A percentile compares a stretch with the other conserved stretches of the same genome.
Conservation (phyloP, 768 basidiomycete species). For the Boletus subcaerulescens region DNA sequence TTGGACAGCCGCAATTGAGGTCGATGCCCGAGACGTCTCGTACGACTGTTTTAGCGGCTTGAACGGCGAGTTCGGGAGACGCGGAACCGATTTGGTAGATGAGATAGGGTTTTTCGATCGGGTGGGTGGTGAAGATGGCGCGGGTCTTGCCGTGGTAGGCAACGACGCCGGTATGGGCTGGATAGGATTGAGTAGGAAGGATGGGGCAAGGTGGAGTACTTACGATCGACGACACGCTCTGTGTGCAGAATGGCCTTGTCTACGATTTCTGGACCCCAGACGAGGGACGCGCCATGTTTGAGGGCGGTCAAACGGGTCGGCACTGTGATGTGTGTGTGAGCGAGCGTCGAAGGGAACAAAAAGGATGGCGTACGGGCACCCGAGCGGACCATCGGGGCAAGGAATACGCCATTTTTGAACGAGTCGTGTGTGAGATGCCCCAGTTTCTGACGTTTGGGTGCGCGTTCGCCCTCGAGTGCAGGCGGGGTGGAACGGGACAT, state of each 20-base stretch:
- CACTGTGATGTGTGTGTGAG: slow-evolving; percentile 44
- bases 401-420: slow-evolving; percentile 85
- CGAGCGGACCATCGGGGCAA: slow-evolving; percentile 99
- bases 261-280: slow-evolving; percentile 96
- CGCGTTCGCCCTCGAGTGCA: slow-evolving; percentile 15
- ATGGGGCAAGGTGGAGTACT: slow-evolving; percentile 27
- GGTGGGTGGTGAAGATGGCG: slow-evolving; percentile 90
- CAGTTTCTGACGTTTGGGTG: slow-evolving; percentile 51
- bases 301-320: slow-evolving; percentile 83
- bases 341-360: neutral
- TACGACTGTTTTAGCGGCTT: slow-evolving; percentile 84
- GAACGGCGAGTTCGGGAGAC: slow-evolving; percentile 84
- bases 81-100: slow-evolving; percentile 96
- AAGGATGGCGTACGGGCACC: slow-evolving; percentile 65
- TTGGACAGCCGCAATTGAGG: slow-evolving; percentile 97
- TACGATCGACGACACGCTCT: slow-evolving; percentile 82
- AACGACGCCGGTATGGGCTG: slow-evolving; percentile 83
- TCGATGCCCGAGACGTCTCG: slow-evolving; percentile 92
- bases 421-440: slow-evolving; percentile 60
- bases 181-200: neutral
- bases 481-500: neutral
- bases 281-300: slow-evolving; percentile 89
- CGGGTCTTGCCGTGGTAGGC: slow-evolving; percentile 81
- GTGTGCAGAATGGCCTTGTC: slow-evolving; percentile 93
- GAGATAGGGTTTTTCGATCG: slow-evolving; percentile 89